Evolutionary conservation across 768 basidiomycete species (phyloP), one percentile per base, ranked within the genome.

Genomic region (Rhodotorula paludigena): DNA sequence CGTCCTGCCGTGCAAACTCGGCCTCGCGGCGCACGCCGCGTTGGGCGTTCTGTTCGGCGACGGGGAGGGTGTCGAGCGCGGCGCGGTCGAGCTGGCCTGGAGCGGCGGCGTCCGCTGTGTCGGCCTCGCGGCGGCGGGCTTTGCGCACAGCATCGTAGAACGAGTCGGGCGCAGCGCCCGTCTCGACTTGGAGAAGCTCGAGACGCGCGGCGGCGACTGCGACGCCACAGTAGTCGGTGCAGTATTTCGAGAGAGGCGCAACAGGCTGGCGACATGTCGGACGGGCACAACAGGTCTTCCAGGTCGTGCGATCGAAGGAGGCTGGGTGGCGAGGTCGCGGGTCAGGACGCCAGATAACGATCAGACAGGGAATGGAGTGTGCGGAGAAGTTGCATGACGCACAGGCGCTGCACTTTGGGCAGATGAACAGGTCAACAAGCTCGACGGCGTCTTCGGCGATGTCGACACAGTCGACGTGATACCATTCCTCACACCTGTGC

Each of bases 341-440:
- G n/a, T n/a, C n/a, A n/a, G n/a, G n/a, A n/a, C n/a, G n/a, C n/a
- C n/a, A n/a, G n/a, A n/a, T n/a, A n/a, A n/a, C n/a, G n/a, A n/a
- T n/a, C n/a, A n/a, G n/a, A n/a, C n/a, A n/a, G n/a, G n/a, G n/a
- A n/a, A n/a, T n/a, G n/a, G 38, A 6, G 28, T 16, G 15, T 28
- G 51, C n/a, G 58, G 38, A 51, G 28, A 36, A 16, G 21, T 21
- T 33, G 41, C 28, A 42, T 44, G 32, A 83, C 89, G 44, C 71
- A 93, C 92, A 85, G 63, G 83, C 81, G 30, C 87, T 80, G 76
- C 92, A 94, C 8, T 82, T 80, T 2, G 91, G 90, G 78, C 92
- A 96, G 59, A 91, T 85, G 78, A 94, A 94, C 77, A 89, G 88
- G 80, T 94, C 92, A 41, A 96, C 88, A 23, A 96, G 84, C 73